Conservation (phyloP, 2,329 filamentous ascomycete species). For the Fonsecaea pugnacius region DNA sequence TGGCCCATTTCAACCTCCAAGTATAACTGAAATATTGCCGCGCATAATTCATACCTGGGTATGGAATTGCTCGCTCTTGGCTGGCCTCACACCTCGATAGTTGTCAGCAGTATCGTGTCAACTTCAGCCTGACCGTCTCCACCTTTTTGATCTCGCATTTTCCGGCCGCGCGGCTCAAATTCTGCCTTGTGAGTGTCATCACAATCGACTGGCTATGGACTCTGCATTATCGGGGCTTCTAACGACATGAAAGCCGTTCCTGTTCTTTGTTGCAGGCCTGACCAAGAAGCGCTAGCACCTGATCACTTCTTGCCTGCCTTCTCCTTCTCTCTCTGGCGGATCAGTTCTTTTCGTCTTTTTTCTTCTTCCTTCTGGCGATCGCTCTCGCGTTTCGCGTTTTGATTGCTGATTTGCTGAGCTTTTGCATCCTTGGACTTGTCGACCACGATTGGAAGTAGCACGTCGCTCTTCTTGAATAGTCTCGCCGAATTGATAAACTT, state of each 20-base stretch:
- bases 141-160: neutral
- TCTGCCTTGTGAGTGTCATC: neutral
- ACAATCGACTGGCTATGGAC: neutral
- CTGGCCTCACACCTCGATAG: neutral
- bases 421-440: neutral
- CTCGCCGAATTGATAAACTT: neutral
- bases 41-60: neutral
- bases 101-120: neutral
- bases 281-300: neutral
- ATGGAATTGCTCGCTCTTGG: neutral
- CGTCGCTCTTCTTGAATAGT: neutral
- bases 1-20: neutral
- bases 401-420: neutral
- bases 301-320: neutral
- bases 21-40: neutral
- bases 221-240: neutral
- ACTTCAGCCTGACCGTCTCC: neutral
- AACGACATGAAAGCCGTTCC: neutral
- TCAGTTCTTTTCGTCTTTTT: neutral
- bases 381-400: neutral
- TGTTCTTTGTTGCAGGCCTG: neutral
- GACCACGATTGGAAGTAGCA: neutral
- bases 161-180: neutral
- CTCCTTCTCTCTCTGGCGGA: neutral
- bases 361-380: neutral